Base-by-base conservation (phyloP, 805 yeast species). In the Pichia pseudocactophila region DNA sequence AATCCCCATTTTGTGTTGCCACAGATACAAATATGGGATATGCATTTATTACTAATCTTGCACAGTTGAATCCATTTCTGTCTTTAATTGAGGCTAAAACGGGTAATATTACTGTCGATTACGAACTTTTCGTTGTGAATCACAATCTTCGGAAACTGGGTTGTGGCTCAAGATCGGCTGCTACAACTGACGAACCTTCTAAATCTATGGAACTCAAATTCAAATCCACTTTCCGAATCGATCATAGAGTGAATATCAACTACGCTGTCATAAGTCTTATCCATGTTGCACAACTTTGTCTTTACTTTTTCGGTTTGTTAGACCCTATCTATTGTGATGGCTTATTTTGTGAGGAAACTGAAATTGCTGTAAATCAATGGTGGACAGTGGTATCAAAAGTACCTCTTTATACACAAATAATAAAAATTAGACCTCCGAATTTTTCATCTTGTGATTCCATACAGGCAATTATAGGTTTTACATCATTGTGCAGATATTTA, bases 151-250 rank as follows among this genome's bases (percentile, higher is more conserved):
- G 82, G 50, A 74, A 85, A 51, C 59, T 88, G 40, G 78, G 80
- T 18, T 90, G 97, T 61, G 82, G 87, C 41, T 94, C 97, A 9
- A 68, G 98, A 45, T 78, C 95, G 0, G 81, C 88, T 0, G 68
- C 88, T 36, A 62, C 87, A 28, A 68, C 84, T 11, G 69, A 79
- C n/a, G 68, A 69, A 26, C 86, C 95, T 0, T 66, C 94, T 0
- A 85, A 78, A 51, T 83, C 96, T 0, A 74, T 80, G 7, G 83
- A 78, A 48, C 89, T 84, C 51, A 90, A 88, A 55, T 89, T 90
- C 57, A 65, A 83, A 28, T 82, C 83, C 47, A 67, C 82, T 54
- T 90, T 78, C 63, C 75, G 74, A 50, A 74, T 84, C 1, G 71
- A 73, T 12, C 55, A 65, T 2, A 62, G 62, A 13, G 74, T 81